Evolutionary conservation across 2,329 filamentous ascomycete genomes (phyloP), one percentile per base, ranked within the genome.

Genomic region (Claviceps sp.): DNA sequence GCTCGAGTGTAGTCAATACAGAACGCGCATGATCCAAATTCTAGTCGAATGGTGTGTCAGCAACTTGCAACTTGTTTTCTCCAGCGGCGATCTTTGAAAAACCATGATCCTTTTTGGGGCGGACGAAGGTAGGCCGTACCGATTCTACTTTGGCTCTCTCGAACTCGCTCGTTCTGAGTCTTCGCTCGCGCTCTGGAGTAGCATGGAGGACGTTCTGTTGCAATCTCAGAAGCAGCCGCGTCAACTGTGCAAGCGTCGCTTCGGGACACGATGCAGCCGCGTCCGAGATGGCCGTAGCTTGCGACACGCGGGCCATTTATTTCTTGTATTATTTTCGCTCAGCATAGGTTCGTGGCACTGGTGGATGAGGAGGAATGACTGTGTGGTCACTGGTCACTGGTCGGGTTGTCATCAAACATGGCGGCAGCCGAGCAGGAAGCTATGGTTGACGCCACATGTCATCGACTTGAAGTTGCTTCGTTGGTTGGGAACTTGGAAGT

Each of bases 11-110:
- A 20, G 84, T 76, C 52, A 90, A 78, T 34, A 87, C 74, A 0
- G 74, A 76, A 42, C 82, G 79, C 20, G 87, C 86, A 63, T 86
- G 80, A 58, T 85, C 78, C 55, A 91, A 72, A 60, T 89, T 90
- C 79, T 87, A 56, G 22, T 36, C 30, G 2, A 22, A 8, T 47
- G 20, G 4, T 37, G 13, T 30, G 24, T 45, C 26, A 45, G 43
- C 43, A 30, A n/a, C 9, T 14, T 16, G 14, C 13, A 26, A 26
- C 1, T 24, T 3, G 8, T 22, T 22, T 47, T 22, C 16, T 5
- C 18, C 36, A 18, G 13, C 2, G 3, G 16, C 30, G 22, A 6
- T 34, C 6, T 36, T 26, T 46, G 44, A 26, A 11, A 16, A 45
- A 2, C 24, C 13, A 18, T 36, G 22, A 6, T 36, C 13, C n/a